Evolutionary conservation across 2,329 filamentous ascomycete genomes (phyloP), one percentile per base, ranked within the genome.

Genomic region (Moelleriella libera): DNA sequence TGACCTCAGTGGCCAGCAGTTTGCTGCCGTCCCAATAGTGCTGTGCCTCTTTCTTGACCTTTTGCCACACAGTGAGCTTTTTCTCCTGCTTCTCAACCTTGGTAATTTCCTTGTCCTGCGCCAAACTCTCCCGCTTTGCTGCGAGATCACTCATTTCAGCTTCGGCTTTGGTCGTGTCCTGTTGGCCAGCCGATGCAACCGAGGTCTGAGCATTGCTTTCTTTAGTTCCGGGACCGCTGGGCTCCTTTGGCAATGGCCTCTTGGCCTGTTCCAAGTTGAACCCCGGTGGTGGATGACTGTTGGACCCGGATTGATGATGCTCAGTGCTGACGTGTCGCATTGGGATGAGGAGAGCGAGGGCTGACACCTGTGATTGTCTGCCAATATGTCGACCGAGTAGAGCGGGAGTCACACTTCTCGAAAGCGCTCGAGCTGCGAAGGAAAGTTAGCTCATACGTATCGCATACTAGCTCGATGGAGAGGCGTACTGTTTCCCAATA

Each of bases 11-110:
- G 28, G 83, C 89, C 55, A 98, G 72, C 58, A 98, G 74, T 68
- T 98, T 98, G 30, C 88, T 97, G 50, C 92, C 92, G 67, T 98
- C 92, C 90, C 92, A 97, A 70, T 98, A 98, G 65, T 98, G 92
- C 52, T 83, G 80, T 11, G 74, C 75, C 67, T 98, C 92, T 65
- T 94, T 89, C 75, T 95, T 98, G 60, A 98, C 82, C 69, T 89
- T 94, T 64, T 97, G 86, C 66, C 80, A 83, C 1, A 97, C 45
- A 0, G 89, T 95, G 66, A 95, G 68, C 62, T 95, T 96, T 71
- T 89, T 88, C 57, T 83, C 76, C 51, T 85, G 82, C 64, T 85
- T 83, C 55, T 80, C 62, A 47, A 60, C 62, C 73, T 66, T 70
- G 12, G 65, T 67, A 48, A 63, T 59, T 37, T 85, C 79, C 54